Evolutionary conservation across 805 yeast species (phyloP), one percentile per base, ranked within the genome.

Genomic region (Ogataea glucozyma): DNA sequence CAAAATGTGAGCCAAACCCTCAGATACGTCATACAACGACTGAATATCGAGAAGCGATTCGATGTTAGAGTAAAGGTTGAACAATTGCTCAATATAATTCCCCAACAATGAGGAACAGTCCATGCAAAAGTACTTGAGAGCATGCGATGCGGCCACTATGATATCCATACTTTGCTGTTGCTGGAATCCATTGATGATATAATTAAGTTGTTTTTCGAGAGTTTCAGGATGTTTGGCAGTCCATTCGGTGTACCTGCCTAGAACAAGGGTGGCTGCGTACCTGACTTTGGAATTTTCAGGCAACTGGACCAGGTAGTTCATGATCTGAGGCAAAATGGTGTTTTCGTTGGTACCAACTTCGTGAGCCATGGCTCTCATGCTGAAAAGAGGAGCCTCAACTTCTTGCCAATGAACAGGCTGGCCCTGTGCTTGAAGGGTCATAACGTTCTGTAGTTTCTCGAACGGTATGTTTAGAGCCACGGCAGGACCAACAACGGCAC

Each of bases 161-260:
- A 87, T 84, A 31, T 78, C 81, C 49, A 52, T 31, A 31, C 57
- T 52, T 26, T 54, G 58, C 26, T 54, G 45, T 33, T 58, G 59
- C 43, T 71, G 67, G 55, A 88, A 85, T 0, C 97, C 96, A 46
- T 72, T 73, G 43, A 84, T 84, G 49, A 95, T 88, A 61, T 89
- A 93, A 49, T 84, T 81, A 44, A 93, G 72, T 62, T 90, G 96
- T 36, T 81, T 75, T 62, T 87, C 93, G 46, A 95, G 70, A 54
- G 73, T 84, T 48, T 85, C 83, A 4, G 95, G 89, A 64, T 93
- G 95, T 52, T 79, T 75, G 4, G 89, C 71, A 0, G 98, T 88
- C 97, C 99, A 93, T 66, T 85, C 88, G 2, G 98, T 87, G 63
- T 93, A 93, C 55, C 99, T 75, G n/a, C 99, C 98, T 30, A 93